These are phyloP conservation scores for Chaetomium fimeti DNA, from an alignment of 495 filamentous ascomycete genomes.

Conservation along the genomic window DNA sequence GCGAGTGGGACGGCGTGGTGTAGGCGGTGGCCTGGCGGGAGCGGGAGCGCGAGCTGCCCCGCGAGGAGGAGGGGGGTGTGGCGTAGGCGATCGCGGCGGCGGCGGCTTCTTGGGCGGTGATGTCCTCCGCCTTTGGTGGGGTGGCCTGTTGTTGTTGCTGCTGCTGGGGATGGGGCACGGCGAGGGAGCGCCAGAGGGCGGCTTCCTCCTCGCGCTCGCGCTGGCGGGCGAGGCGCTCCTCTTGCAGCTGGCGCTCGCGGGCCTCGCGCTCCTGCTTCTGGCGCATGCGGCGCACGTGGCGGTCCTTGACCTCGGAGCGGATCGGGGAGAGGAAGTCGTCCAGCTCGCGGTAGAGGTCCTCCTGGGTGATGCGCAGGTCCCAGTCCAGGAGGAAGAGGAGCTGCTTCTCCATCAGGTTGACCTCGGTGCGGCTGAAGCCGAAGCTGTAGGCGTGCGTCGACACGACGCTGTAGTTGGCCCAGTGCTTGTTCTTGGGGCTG, in stretches of 20 bases:
- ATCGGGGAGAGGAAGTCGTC: slow-evolving; percentile 88
- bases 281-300: slow-evolving; percentile 44
- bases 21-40: slow-evolving; percentile 20
- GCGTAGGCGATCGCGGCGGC: no score
- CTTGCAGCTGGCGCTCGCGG: slow-evolving; percentile 36
- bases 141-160: no score
- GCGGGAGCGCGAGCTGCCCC: slow-evolving; percentile 37
- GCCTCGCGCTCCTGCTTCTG: slow-evolving; percentile 41
- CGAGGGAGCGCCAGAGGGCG: slow-evolving; percentile 21
- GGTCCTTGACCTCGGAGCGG: slow-evolving; percentile 49
- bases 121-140: background rate
- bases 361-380: slow-evolving; percentile 79
- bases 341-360: slow-evolving; percentile 83
- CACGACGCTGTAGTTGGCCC: slow-evolving; percentile 87
- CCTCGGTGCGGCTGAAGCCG: slow-evolving; percentile 89
- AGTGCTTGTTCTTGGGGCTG: slow-evolving; percentile 99
- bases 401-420: slow-evolving; percentile 99
- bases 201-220: slow-evolving; percentile 29
- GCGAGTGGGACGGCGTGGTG: slow-evolving; percentile 38
- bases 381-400: slow-evolving; percentile 90
- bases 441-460: slow-evolving; percentile 66
- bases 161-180: background rate
- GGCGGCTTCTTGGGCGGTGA: no score
- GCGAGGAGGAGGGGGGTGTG: slow-evolving; percentile 42
- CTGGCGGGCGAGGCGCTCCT: slow-evolving; percentile 30